phyloP scores from a whole-genome alignment of 2,329 filamentous ascomycete genomes.

The Trichothecium roseum region DNA sequence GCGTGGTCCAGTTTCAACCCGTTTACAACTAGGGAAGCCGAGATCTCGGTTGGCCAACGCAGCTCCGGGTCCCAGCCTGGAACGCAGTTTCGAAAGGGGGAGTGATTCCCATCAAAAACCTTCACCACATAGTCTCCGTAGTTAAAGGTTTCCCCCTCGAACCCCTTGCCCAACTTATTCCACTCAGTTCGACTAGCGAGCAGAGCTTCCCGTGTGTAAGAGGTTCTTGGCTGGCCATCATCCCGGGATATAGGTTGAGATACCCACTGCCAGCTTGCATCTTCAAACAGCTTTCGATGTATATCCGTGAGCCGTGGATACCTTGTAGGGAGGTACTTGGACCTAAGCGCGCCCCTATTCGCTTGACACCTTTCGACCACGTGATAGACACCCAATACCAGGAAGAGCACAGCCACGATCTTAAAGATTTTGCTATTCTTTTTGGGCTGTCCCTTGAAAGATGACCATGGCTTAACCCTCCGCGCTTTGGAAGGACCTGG shows the following conservation, averaged over 20 bases:
- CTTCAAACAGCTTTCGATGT: slow-evolving; percentile 3
- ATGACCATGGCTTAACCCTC: too few relatives aligned
- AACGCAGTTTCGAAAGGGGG: slow-evolving; percentile 21
- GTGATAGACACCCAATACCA: slow-evolving; percentile 7
- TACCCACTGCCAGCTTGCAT: slow-evolving; percentile 8
- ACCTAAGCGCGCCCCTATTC: slow-evolving; percentile 7
- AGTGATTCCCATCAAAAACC: slow-evolving; percentile 13
- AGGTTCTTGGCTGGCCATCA: slow-evolving; percentile 2
- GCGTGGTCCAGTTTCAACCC: slow-evolving; percentile 7
- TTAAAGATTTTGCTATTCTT: neutral
- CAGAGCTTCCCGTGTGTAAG: slow-evolving; percentile 7
- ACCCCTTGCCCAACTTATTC: slow-evolving; percentile 16
- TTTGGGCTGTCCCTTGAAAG: too few relatives aligned
- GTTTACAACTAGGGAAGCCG: slow-evolving; percentile 17
- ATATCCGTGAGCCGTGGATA: slow-evolving; percentile 6
- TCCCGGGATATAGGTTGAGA: neutral
- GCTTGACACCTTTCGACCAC: slow-evolving; percentile 2
- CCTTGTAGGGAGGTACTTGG: slow-evolving; percentile 12
- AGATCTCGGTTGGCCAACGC: slow-evolving; percentile 21
- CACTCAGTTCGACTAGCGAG: slow-evolving; percentile 13
- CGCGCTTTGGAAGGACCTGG: too few relatives aligned
- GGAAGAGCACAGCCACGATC: neutral
- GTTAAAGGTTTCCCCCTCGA: slow-evolving; percentile 18
- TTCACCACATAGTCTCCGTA: slow-evolving; percentile 19
- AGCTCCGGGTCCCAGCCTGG: slow-evolving; percentile 3